Conservation (phyloP, 805 yeast genomes). For the Diddensiella santjacobensis region DNA sequence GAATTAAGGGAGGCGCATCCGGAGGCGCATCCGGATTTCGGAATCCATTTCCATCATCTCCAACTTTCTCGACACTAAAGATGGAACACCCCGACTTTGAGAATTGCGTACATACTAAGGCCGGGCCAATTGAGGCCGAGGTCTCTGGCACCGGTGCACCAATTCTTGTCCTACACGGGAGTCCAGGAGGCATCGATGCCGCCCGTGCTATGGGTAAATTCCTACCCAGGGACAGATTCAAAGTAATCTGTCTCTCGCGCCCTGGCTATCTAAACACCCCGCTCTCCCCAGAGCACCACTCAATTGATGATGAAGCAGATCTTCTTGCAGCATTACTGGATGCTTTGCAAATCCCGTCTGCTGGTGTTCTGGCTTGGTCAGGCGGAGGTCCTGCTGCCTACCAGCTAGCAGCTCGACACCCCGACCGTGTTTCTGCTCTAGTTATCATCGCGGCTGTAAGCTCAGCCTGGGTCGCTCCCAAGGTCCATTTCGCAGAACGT, state of each 20-base stretch:
- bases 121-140: background rate
- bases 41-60: background rate
- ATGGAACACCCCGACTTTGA: background rate
- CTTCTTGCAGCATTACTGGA: conserved; percentile 80
- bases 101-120: background rate
- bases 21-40: background rate
- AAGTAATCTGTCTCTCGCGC: background rate
- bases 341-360: background rate
- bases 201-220: background rate
- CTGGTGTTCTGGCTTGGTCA: background rate
- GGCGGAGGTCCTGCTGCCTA: background rate
- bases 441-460: background rate
- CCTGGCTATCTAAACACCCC: background rate
- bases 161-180: background rate
- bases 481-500: background rate
- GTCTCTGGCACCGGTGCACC: background rate
- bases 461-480: background rate
- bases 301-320: conserved; percentile 83
- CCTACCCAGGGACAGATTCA: background rate
- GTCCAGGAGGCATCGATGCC: background rate
- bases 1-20: background rate
- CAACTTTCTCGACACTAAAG: background rate
- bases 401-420: background rate
- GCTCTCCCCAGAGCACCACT: background rate
- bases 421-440: background rate